Evolutionary conservation across 345 rosid species (phyloP).

Genomic region (Pistacia atlantica): DNA sequence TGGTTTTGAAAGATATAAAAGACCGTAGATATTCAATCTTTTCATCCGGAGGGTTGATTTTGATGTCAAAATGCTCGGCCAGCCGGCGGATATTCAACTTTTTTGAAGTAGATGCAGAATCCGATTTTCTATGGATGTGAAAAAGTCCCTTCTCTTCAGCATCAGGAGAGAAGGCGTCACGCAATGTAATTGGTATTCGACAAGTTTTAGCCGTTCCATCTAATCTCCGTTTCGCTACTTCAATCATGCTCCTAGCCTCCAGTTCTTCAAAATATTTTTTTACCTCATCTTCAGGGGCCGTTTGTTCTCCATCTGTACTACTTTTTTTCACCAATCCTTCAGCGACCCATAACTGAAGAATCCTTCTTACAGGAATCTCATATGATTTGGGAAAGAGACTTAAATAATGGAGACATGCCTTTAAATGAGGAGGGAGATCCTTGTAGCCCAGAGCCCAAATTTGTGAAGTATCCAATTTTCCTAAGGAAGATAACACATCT

Average conservation of each 20-base stretch:
- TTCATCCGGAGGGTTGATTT: background rate
- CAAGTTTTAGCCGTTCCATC: slow-evolving; percentile 41
- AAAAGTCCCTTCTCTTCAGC: slow-evolving; percentile 22
- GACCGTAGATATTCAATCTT: slow-evolving; percentile 19
- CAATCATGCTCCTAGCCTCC: slow-evolving; percentile 24
- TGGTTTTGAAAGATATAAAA: slow-evolving; percentile 14
- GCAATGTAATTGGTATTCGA: background rate
- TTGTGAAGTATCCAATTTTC: no score
- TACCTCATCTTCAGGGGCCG: slow-evolving; percentile 21
- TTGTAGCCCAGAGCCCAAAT: slow-evolving; percentile 18
- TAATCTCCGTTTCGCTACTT: slow-evolving; percentile 26
- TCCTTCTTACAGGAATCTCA: slow-evolving; percentile 37
- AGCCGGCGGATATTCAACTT: slow-evolving; percentile 15
- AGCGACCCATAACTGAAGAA: slow-evolving; percentile 39
- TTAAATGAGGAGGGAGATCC: slow-evolving; percentile 20
- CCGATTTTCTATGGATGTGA: slow-evolving; percentile 12
- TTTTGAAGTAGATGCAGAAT: no score
- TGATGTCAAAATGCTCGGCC: slow-evolving; percentile 14
- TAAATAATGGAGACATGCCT: slow-evolving; percentile 37
- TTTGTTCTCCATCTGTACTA: background rate
- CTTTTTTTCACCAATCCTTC: slow-evolving; percentile 29
- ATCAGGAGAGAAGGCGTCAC: slow-evolving; percentile 15
- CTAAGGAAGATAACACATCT: no score
- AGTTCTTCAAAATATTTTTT: slow-evolving; percentile 23
- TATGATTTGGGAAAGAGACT: slow-evolving; percentile 37